Conservation (phyloP, 805 yeast genomes). For the Schwanniomyces polymorphus region DNA sequence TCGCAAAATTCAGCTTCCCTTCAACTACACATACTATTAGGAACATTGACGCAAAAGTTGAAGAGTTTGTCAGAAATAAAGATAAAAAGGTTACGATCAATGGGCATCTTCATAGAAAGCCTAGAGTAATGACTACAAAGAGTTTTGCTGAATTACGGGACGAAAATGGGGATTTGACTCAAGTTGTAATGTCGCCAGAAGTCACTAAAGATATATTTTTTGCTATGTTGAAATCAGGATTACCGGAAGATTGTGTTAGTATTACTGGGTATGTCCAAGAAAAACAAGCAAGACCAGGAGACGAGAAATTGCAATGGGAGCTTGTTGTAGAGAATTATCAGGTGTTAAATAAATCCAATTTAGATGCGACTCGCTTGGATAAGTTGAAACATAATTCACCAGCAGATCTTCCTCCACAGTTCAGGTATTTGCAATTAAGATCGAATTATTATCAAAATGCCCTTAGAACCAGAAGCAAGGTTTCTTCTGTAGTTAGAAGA, state of each 20-base stretch:
- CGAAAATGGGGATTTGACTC: slow-evolving; percentile 62
- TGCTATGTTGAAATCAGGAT: slow-evolving; percentile 46
- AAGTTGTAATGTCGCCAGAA: slow-evolving; percentile 44
- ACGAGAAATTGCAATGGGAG: slow-evolving; percentile 48
- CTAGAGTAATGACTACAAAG: slow-evolving; percentile 66
- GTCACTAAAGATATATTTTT: slow-evolving; percentile 37
- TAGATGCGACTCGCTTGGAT: slow-evolving; percentile 68
- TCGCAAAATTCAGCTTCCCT: slow-evolving; percentile 36
- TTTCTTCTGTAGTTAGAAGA: slow-evolving; percentile 48
- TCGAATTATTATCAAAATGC: slow-evolving; percentile 55
- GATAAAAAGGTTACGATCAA: slow-evolving; percentile 48
- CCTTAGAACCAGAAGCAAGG: slow-evolving; percentile 54
- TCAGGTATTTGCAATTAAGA: slow-evolving; percentile 79
- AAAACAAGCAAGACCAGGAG: slow-evolving; percentile 25
- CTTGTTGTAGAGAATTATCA: slow-evolving; percentile 51
- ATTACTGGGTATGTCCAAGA: slow-evolving; percentile 55
- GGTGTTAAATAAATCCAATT: slow-evolving; percentile 61
- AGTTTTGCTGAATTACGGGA: slow-evolving; percentile 80
- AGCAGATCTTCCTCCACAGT: slow-evolving; percentile 71
- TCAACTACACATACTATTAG: slow-evolving; percentile 29
- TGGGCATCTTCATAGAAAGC: slow-evolving; percentile 84
- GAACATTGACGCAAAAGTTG: slow-evolving; percentile 10
- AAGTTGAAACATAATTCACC: slow-evolving; percentile 51
- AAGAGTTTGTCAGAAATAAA: slow-evolving; percentile 6
- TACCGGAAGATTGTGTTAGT: slow-evolving; percentile 70